These are phyloP conservation scores for Aegilops umbellulata DNA, from an alignment of 176 grass and related monocot species.

Conservation along the genomic window DNA sequence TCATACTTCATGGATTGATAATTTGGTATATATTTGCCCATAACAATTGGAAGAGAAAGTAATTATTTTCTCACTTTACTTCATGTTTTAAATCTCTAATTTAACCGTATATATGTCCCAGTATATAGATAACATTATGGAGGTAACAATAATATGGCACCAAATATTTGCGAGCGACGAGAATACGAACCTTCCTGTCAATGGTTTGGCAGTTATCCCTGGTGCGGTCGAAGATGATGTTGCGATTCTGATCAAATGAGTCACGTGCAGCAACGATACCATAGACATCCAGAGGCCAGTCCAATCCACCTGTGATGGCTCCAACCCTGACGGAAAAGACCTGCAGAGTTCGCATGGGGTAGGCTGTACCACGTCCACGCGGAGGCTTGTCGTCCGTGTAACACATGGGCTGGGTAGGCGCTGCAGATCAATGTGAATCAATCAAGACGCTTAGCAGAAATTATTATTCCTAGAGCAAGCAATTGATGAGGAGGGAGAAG, in stretches of 20 bases:
- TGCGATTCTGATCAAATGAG: neutral
- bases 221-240: neutral
- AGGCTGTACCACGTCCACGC: neutral
- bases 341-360: neutral
- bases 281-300: slow-evolving; percentile 1
- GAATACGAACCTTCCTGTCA: neutral
- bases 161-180: too few species aligned
- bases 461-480: too few species aligned
- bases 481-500: neutral
- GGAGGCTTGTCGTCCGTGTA: neutral
- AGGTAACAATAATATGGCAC: too few species aligned
- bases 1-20: too few species aligned
- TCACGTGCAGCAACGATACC: neutral
- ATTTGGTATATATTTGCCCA: too few species aligned
- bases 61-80: too few species aligned
- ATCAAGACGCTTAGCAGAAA: neutral
- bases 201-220: slow-evolving; percentile 7
- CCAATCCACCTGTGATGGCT: neutral
- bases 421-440: neutral
- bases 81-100: too few species aligned
- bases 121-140: too few species aligned
- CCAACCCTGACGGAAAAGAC: neutral
- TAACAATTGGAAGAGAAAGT: neutral
- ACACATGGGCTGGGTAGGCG: neutral
- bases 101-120: too few species aligned